These are phyloP conservation scores for Elasticomyces elasticus DNA, from an alignment of 495 filamentous ascomycete genomes.

Conservation along the genomic window DNA sequence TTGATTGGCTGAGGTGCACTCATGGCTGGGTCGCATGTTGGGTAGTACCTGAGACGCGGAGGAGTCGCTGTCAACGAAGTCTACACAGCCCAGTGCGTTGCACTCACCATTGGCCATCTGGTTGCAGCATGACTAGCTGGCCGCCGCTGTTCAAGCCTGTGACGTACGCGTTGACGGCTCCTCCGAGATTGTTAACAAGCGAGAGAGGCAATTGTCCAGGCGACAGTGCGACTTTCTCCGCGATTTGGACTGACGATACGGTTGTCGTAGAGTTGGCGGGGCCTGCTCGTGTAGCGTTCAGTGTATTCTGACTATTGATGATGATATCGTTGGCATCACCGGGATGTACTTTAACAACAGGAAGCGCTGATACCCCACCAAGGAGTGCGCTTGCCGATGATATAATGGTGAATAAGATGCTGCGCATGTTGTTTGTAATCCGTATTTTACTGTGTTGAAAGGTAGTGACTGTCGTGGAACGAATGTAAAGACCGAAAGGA, in stretches of 20 bases:
- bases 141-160: slow-evolving; percentile 29
- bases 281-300: slow-evolving; percentile 15
- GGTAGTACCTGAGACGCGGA: too few species aligned
- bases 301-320: slow-evolving; percentile 15
- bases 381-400: background rate
- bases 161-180: slow-evolving; percentile 34
- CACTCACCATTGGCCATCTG: slow-evolving; percentile 33
- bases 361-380: slow-evolving; percentile 2
- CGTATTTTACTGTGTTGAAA: background rate
- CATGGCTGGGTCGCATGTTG: slow-evolving; percentile 22
- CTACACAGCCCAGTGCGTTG: too few species aligned
- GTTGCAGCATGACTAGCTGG: slow-evolving; percentile 29
- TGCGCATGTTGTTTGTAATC: slow-evolving; percentile 2
- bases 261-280: background rate
- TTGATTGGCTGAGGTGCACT: slow-evolving; percentile 26
- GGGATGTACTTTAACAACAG: slow-evolving; percentile 7
- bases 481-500: background rate
- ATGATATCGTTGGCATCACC: slow-evolving; percentile 13
- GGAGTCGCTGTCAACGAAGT: too few species aligned
- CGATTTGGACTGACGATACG: background rate
- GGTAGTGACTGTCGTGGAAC: background rate
- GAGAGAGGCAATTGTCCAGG: background rate
- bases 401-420: background rate
- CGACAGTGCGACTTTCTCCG: background rate
- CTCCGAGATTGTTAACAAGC: slow-evolving; percentile 35